Percentiles rank a stretch among this genome's conserved stretches.
phyloP scores from a whole-genome alignment of 768 basidiomycete genomes.

The Crucibulum laeve region DNA sequence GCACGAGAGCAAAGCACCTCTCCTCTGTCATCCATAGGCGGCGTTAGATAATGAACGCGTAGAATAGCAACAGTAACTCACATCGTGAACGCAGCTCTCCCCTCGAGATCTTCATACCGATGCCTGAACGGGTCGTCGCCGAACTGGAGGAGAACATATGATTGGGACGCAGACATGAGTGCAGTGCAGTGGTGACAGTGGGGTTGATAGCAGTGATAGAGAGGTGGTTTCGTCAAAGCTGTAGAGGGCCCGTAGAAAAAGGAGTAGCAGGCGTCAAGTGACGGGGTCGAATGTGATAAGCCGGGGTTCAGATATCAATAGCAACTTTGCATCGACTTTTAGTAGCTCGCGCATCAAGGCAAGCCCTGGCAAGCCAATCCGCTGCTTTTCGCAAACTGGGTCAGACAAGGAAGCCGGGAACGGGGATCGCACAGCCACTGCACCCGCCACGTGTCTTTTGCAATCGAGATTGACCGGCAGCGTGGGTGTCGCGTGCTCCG shows the following conservation, averaged over 20 bases:
- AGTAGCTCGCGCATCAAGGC: not conserved
- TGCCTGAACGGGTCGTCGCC: constrained; percentile 60
- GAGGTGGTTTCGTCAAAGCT: not conserved
- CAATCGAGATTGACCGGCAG: constrained; percentile 13
- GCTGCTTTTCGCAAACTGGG: no score
- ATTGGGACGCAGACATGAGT: not conserved
- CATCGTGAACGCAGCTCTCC: constrained; percentile 65
- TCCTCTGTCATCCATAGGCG: constrained; percentile 4
- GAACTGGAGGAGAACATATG: constrained; percentile 50
- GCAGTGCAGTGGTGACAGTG: not conserved
- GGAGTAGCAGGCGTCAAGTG: no score
- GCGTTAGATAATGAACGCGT: not conserved
- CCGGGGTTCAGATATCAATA: no score
- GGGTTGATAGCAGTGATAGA: not conserved
- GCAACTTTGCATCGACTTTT: not conserved
- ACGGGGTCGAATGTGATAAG: no score
- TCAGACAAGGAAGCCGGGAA: constrained; percentile 35
- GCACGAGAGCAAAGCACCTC: constrained; percentile 6
- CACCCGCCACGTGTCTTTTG: constrained; percentile 25
- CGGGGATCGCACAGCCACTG: constrained; percentile 28
- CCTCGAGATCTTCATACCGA: constrained; percentile 60
- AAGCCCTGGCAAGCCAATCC: not conserved
- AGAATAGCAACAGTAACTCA: constrained; percentile 26
- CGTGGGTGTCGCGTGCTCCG: constrained; percentile 22
- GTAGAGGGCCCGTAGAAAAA: no score